Evolutionary conservation across 306 rosid genomes (phyloP), one percentile per base, ranked within the genome.

Genomic region (Acacia confusa): DNA sequence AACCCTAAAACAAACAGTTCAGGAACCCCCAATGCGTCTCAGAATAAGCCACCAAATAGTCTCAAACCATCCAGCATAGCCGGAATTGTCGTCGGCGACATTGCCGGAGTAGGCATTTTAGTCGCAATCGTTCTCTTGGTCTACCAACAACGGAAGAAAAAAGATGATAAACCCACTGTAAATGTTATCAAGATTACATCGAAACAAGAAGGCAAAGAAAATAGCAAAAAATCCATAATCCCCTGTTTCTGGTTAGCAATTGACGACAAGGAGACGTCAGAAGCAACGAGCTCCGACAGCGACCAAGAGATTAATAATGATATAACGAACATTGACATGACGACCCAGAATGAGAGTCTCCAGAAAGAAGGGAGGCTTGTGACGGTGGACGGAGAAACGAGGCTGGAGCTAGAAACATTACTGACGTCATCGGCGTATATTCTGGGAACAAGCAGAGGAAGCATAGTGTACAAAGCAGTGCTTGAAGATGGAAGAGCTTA

Each of bases 381-480:
- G 28, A 90, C 90, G 0, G 85, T 95, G 2, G 96, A 91, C 45
- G 92, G 89, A 1, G 98, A 92, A 71, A 88, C 93, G 1, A 88
- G 80, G 76, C 84, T 95, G 14, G 98, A 95, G 75, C 76, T 90
- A 11, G 99, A 93, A 85, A 90, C 90, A 2, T 28, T 95, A 84
- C 78, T 95, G 10, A 95, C 90, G 58, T 97, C 98, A 1, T 93
- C 99, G 1, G 99, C 99, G 6, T 93, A 87, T 58, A 78, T 92
- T 6, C 70, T 95, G 57, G 99, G 98, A 61, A 90, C 90, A 1
- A 93, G 86, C 55, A 83, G 88, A 1, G 90, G 76, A 3, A 93
- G 96, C 87, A 95, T 95, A 7, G 96, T 95, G 77, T 95, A 95
- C 91, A 90, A 87, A 79, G 97, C 99, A 0, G 92, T 95, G 82